Evolutionary conservation across 352 stramenopile genomes (phyloP).

Genomic region (Globisporangium cylindrosporum): DNA sequence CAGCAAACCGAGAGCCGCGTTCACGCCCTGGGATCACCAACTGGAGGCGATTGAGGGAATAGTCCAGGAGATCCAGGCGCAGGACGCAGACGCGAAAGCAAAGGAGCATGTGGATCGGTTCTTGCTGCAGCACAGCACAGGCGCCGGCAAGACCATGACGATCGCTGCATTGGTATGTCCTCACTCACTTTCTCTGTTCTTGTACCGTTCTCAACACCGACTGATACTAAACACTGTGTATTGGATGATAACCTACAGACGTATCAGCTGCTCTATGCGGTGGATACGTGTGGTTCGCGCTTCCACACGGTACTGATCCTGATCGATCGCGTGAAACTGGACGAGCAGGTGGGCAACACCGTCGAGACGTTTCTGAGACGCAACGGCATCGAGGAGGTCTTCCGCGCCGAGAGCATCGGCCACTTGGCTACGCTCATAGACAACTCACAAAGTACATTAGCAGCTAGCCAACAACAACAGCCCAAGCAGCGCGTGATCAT

Average conservation of each 20-base stretch:
- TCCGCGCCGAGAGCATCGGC: constrained; percentile 69
- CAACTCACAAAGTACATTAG: constrained; percentile 3
- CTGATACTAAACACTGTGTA: background rate
- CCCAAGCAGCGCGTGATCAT: constrained; percentile 63
- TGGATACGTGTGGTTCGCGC: constrained; percentile 31
- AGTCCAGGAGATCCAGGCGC: constrained; percentile 37
- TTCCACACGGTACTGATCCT: constrained; percentile 82
- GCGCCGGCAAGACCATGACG: constrained; percentile 77
- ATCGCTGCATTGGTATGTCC: constrained; percentile 55
- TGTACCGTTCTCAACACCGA: background rate
- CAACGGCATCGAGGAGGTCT: constrained; percentile 72
- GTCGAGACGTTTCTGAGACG: constrained; percentile 69
- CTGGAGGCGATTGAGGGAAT: constrained; percentile 55
- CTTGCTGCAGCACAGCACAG: constrained; percentile 80
- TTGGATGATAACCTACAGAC: constrained; percentile 20
- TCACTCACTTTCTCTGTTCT: background rate
- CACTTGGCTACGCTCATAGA: constrained; percentile 58
- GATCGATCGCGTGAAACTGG: constrained; percentile 80
- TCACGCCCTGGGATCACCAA: constrained; percentile 67
- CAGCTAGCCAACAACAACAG: constrained; percentile 19
- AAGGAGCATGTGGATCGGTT: constrained; percentile 33
- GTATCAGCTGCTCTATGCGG: constrained; percentile 63
- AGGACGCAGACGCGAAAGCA: constrained; percentile 16
- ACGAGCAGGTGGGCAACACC: constrained; percentile 72
- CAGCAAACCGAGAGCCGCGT: constrained; percentile 19